Conservation (phyloP, 495 filamentous ascomycete genomes). For the Venustampulla echinocandica region DNA sequence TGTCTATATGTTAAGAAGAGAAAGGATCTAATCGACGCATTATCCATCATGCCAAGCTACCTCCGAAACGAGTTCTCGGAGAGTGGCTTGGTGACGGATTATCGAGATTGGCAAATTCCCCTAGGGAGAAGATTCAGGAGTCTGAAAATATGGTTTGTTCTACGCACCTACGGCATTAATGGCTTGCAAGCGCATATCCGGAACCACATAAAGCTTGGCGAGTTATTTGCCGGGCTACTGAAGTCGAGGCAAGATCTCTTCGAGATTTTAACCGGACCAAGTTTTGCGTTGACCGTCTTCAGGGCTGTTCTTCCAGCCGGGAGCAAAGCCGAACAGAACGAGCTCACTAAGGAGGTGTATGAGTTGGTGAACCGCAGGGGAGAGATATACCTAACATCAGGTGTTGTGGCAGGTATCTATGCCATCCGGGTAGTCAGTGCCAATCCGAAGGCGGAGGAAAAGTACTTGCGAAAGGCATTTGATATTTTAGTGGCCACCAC, state of each 20-base stretch:
- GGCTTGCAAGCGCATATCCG: constrained; percentile 70
- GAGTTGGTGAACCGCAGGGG: constrained; percentile 67
- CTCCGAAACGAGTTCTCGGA: constrained; percentile 73
- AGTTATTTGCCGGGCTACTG: constrained; percentile 56
- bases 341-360: constrained; percentile 67
- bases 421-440: constrained; percentile 71
- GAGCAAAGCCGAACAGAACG: constrained; percentile 47
- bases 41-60: constrained; percentile 78
- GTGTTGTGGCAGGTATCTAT: constrained; percentile 65
- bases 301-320: constrained; percentile 35
- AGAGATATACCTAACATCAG: constrained; percentile 78
- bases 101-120: constrained; percentile 97
- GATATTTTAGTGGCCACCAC: constrained; percentile 63
- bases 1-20: constrained; percentile 72
- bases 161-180: constrained; percentile 74
- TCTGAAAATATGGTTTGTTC: constrained; percentile 95
- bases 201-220: constrained; percentile 55
- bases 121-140: constrained; percentile 86
- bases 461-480: constrained; percentile 66
- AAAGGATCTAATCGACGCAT: constrained; percentile 62
- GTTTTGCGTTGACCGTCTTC: constrained; percentile 76
- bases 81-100: constrained; percentile 83
- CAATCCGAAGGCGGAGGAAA: constrained; percentile 58
- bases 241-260: constrained; percentile 61
- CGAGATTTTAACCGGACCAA: constrained; percentile 63